Conservation (phyloP, 2,329 filamentous ascomycete species). For the Calycina herbarum region DNA sequence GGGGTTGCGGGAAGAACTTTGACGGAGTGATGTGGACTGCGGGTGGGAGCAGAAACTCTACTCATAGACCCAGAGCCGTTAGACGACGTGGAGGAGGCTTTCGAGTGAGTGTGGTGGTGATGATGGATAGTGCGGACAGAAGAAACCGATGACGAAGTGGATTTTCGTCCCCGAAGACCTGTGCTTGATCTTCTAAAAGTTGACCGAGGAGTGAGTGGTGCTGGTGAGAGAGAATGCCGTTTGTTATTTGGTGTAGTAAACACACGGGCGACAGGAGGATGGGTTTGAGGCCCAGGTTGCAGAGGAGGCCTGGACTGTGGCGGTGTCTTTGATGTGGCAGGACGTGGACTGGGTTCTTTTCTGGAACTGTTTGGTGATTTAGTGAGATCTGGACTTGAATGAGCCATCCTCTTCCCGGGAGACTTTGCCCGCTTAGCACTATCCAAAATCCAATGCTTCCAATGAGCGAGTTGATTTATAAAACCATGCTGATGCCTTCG, state of each 20-base stretch:
- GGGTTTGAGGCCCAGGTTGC: conserved; percentile 37
- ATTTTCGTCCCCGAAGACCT: conserved; percentile 87
- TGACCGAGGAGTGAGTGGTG: conserved; percentile 83
- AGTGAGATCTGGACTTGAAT: conserved; percentile 58
- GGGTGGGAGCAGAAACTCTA: conserved; percentile 62
- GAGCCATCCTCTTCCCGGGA: conserved; percentile 43
- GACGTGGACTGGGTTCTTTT: conserved; percentile 56
- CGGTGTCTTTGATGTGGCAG: conserved; percentile 54
- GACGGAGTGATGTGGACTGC: conserved; percentile 84
- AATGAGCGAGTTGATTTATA: conserved; percentile 63
- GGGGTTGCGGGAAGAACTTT: conserved; percentile 95
- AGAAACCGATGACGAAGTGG: conserved; percentile 91
- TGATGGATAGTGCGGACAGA: conserved; percentile 90
- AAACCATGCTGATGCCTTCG: conserved; percentile 62
- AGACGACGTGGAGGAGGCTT: conserved; percentile 90
- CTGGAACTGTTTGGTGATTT: conserved; percentile 45
- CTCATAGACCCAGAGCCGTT: conserved; percentile 72
- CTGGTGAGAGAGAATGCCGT: conserved; percentile 80
- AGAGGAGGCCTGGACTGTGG: conserved; percentile 38
- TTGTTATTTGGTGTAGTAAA: conserved; percentile 53
- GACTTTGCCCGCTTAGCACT: conserved; percentile 63
- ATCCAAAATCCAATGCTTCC: conserved; percentile 74
- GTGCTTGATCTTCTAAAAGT: conserved; percentile 80
- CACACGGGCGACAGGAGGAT: conserved; percentile 38
- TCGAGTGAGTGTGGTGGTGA: conserved; percentile 83